Conservation (phyloP, 176 grass and related monocot genomes). For the Oryza officinalis region DNA sequence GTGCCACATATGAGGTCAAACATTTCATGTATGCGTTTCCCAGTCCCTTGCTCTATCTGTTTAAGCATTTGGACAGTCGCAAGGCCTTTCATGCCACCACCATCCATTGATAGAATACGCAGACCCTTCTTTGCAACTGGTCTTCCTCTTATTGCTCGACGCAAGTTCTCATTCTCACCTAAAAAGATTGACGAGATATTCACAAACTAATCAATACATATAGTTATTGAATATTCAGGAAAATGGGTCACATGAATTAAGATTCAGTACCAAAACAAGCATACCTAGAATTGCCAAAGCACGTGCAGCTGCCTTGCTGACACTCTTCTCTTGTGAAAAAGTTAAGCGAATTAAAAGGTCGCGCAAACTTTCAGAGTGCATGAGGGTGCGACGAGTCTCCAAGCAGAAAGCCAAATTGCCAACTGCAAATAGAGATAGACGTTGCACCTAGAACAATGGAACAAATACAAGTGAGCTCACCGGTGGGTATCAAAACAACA, state of each 20-base stretch:
- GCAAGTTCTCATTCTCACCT: slow-evolving; percentile 97
- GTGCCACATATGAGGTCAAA: slow-evolving; percentile 99
- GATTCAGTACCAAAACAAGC: slow-evolving; percentile 11
- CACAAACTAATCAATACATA: slow-evolving; percentile 28
- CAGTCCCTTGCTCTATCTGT: slow-evolving; percentile 96
- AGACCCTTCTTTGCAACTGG: slow-evolving; percentile 86
- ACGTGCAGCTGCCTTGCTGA: slow-evolving; percentile 84
- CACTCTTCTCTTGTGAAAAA: slow-evolving; percentile 58
- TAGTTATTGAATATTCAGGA: slow-evolving; percentile 9
- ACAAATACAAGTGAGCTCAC: slow-evolving; percentile 43
- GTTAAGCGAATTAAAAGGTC: slow-evolving; percentile 89
- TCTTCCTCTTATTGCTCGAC: slow-evolving; percentile 80
- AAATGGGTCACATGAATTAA: not conserved
- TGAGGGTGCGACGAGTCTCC: slow-evolving; percentile 84
- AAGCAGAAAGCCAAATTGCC: slow-evolving; percentile 98
- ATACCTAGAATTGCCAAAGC: slow-evolving; percentile 96
- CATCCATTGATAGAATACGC: slow-evolving; percentile 95
- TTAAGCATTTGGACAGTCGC: slow-evolving; percentile 98
- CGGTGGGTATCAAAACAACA: slow-evolving; percentile 29
- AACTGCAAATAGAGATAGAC: slow-evolving; percentile 85
- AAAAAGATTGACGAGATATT: slow-evolving; percentile 32
- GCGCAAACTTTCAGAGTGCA: slow-evolving; percentile 83
- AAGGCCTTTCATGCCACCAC: slow-evolving; percentile 99
- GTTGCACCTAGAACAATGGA: slow-evolving; percentile 85
- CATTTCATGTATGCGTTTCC: slow-evolving; percentile 93